phyloP scores from a whole-genome alignment of 2,329 filamentous ascomycete species.

The Ambrosiella beaveri region DNA sequence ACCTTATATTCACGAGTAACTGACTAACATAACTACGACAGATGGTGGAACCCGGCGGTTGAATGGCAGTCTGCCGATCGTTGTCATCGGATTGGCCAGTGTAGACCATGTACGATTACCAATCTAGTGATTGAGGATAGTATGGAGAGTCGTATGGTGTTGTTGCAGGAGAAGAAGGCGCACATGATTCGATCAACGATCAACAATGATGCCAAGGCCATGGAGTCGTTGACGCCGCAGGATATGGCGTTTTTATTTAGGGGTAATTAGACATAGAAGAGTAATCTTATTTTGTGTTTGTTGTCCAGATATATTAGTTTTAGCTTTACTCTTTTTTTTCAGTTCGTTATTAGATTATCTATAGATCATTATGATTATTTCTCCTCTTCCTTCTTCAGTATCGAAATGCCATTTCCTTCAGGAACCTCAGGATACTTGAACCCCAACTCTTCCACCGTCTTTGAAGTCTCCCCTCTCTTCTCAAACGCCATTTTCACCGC shows the following conservation, averaged over 20 bases:
- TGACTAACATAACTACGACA: conserved; percentile 19
- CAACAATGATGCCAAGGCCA: conserved; percentile 76
- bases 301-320: background rate
- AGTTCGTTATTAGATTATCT: background rate
- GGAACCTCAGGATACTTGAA: conserved; percentile 25
- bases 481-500: conserved; percentile 59
- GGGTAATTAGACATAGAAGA: background rate
- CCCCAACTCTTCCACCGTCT: conserved; percentile 53
- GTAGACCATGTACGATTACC: conserved; percentile 82
- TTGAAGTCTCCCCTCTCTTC: conserved; percentile 44
- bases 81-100: conserved; percentile 89
- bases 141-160: conserved; percentile 87
- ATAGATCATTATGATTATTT: background rate
- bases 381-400: background rate
- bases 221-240: conserved; percentile 77
- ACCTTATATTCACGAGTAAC: conserved; percentile 3
- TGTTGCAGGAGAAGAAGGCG: conserved; percentile 96
- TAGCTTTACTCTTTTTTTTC: background rate
- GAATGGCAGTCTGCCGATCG: conserved; percentile 97
- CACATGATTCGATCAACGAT: conserved; percentile 96
- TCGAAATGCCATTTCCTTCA: conserved; percentile 22
- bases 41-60: conserved; percentile 99
- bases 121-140: conserved; percentile 92
- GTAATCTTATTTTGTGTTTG: background rate
- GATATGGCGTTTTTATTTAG: conserved; percentile 89